Evolutionary conservation across 2,329 filamentous ascomycete species (phyloP).

Genomic region (Aureobasidium sp.): DNA sequence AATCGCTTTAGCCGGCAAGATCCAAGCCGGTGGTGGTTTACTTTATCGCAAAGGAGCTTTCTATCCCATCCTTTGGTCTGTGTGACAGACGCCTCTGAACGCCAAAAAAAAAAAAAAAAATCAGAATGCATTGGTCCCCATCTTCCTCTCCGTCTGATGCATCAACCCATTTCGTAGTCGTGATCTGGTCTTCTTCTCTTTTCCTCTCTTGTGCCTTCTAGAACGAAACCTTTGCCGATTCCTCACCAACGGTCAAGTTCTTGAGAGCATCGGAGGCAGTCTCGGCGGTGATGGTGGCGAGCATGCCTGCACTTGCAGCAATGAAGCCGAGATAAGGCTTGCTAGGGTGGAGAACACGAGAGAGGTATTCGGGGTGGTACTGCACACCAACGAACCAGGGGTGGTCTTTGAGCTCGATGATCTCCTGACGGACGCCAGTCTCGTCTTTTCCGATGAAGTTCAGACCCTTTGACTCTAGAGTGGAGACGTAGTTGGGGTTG

Average conservation of each 20-base stretch:
- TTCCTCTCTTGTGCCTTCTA: too few relatives aligned
- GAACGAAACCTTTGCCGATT: constrained; percentile 16
- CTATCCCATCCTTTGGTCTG: constrained; percentile 3
- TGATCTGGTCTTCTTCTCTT: neutral
- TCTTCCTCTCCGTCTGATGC: constrained; percentile 3
- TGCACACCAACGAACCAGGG: constrained; percentile 82
- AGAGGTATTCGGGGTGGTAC: constrained; percentile 82
- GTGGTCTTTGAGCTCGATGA: constrained; percentile 75
- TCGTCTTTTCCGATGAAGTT: constrained; percentile 75
- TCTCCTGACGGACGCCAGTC: constrained; percentile 71
- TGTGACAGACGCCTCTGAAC: neutral
- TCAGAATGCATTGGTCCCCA: constrained; percentile 4
- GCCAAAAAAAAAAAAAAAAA: too few relatives aligned
- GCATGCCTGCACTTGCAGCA: constrained; percentile 64
- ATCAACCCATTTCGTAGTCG: constrained; percentile 12
- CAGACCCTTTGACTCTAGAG: constrained; percentile 62
- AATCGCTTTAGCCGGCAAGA: too few relatives aligned
- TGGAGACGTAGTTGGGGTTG: constrained; percentile 69
- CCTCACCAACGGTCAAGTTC: constrained; percentile 15
- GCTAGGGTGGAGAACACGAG: constrained; percentile 65
- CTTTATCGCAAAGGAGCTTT: neutral
- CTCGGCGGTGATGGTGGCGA: constrained; percentile 43
- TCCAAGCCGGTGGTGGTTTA: neutral
- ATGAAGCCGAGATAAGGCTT: constrained; percentile 79
- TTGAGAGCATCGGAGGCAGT: constrained; percentile 2